These are phyloP conservation scores for Trypanosoma congolense DNA, from an alignment of 208 protist genomes.

Conservation along the genomic window DNA sequence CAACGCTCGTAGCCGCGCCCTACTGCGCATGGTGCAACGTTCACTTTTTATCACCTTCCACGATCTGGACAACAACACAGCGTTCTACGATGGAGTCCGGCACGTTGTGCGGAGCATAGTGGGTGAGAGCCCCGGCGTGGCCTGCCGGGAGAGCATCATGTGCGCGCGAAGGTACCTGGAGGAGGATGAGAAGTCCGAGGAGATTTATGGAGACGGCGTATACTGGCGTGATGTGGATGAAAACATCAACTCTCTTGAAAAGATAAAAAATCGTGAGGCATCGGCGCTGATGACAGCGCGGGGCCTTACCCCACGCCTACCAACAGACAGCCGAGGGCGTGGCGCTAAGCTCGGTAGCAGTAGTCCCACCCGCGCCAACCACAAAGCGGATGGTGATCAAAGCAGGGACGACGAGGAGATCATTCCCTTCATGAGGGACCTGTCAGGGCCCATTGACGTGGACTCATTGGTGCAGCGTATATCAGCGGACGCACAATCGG, in stretches of 20 bases:
- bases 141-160: slow-evolving; percentile 59
- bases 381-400: slow-evolving; percentile 2
- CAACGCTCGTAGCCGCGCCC: slow-evolving; percentile 34
- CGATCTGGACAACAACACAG: slow-evolving; percentile 31
- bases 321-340: neutral
- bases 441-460: slow-evolving; percentile 6
- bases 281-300: slow-evolving; percentile 23
- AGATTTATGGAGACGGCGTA: slow-evolving; percentile 14
- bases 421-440: slow-evolving; percentile 33
- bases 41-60: slow-evolving; percentile 79
- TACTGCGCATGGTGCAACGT: slow-evolving; percentile 73
- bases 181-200: slow-evolving; percentile 15
- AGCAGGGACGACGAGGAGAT: slow-evolving; percentile 3
- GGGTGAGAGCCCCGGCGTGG: slow-evolving; percentile 54
- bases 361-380: neutral
- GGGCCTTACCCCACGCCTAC: slow-evolving; percentile 5
- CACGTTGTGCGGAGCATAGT: slow-evolving; percentile 48
- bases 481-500: slow-evolving; percentile 13
- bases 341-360: neutral
- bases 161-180: slow-evolving; percentile 24
- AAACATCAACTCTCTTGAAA: slow-evolving; percentile 55
- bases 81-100: slow-evolving; percentile 65
- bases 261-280: slow-evolving; percentile 36
- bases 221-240: slow-evolving; percentile 40
- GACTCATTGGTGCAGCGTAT: slow-evolving; percentile 13